These are phyloP conservation scores for Tetragonia tetragonoides DNA, from an alignment of 148 eudicot species.

Conservation along the genomic window DNA sequence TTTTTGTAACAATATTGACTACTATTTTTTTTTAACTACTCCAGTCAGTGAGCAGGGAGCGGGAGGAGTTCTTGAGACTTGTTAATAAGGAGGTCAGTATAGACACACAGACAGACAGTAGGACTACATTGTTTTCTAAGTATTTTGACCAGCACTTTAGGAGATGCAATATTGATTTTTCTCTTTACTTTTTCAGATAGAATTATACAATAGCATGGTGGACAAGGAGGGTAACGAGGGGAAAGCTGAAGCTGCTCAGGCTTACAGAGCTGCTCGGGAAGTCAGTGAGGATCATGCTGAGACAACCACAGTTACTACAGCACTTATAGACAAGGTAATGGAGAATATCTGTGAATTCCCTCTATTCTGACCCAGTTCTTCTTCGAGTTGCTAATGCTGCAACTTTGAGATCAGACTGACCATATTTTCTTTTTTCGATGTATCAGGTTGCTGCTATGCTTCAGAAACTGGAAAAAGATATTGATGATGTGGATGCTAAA, in stretches of 20 bases:
- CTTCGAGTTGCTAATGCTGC: not conserved
- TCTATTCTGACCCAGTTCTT: not conserved
- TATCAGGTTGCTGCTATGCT: slow-evolving; percentile 75
- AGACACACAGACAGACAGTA: not conserved
- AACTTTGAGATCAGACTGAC: no score
- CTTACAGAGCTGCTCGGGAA: slow-evolving; percentile 67
- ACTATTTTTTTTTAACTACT: slow-evolving; percentile 13
- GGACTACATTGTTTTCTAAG: not conserved
- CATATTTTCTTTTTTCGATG: not conserved
- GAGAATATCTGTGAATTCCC: slow-evolving; percentile 4
- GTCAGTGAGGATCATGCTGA: slow-evolving; percentile 43
- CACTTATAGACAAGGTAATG: slow-evolving; percentile 60
- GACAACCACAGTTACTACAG: slow-evolving; percentile 52
- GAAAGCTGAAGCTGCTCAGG: slow-evolving; percentile 55
- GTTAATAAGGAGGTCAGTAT: slow-evolving; percentile 69
- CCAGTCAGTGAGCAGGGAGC: slow-evolving; percentile 88
- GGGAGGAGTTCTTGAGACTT: slow-evolving; percentile 81
- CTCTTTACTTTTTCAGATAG: slow-evolving; percentile 43
- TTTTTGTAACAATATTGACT: slow-evolving; percentile 8
- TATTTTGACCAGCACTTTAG: not conserved
- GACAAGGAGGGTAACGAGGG: slow-evolving; percentile 56
- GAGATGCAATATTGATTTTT: not conserved
- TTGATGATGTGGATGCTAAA: slow-evolving; percentile 74
- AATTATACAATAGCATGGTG: slow-evolving; percentile 66
- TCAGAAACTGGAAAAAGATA: slow-evolving; percentile 75